phyloP scores from a whole-genome alignment of 129 eudicot species.

The sunflower (Helianthus annuus) region DNA sequence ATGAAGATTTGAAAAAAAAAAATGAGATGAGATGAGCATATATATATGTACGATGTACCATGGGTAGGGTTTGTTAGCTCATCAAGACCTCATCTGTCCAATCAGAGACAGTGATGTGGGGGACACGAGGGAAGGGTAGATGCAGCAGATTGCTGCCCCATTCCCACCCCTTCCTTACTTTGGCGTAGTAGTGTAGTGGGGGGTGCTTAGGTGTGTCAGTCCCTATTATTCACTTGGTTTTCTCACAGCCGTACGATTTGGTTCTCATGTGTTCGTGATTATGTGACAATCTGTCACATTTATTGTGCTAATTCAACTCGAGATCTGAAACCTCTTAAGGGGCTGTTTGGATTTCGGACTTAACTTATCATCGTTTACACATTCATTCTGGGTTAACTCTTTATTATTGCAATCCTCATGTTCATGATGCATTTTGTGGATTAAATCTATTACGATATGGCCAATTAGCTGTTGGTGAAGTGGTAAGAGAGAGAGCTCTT shows the following conservation, averaged over 20 bases:
- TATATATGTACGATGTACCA: constrained; percentile 18
- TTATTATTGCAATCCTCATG: too few species aligned
- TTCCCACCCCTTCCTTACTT: constrained; percentile 26
- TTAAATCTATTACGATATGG: too few species aligned
- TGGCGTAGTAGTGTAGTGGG: constrained; percentile 14
- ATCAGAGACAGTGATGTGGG: constrained; percentile 24
- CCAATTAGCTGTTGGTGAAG: too few species aligned
- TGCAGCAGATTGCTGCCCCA: constrained; percentile 30
- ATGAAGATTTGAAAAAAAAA: too few species aligned
- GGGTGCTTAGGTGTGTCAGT: constrained; percentile 27
- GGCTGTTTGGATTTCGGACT: background rate
- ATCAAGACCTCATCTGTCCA: constrained; percentile 28
- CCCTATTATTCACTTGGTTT: constrained; percentile 22
- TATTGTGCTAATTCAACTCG: constrained; percentile 19
- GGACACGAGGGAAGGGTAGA: constrained; percentile 19
- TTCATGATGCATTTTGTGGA: too few species aligned
- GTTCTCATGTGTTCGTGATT: constrained; percentile 19
- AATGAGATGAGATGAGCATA: background rate
- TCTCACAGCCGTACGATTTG: constrained; percentile 25
- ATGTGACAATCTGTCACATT: constrained; percentile 26
- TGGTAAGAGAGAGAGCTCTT: too few species aligned
- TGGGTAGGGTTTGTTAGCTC: constrained; percentile 25
- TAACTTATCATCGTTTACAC: background rate
- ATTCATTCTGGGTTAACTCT: too few species aligned
- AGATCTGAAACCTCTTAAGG: background rate